These are phyloP conservation scores for Arabis alpina DNA, from an alignment of 345 rosid genomes.

Conservation along the genomic window DNA sequence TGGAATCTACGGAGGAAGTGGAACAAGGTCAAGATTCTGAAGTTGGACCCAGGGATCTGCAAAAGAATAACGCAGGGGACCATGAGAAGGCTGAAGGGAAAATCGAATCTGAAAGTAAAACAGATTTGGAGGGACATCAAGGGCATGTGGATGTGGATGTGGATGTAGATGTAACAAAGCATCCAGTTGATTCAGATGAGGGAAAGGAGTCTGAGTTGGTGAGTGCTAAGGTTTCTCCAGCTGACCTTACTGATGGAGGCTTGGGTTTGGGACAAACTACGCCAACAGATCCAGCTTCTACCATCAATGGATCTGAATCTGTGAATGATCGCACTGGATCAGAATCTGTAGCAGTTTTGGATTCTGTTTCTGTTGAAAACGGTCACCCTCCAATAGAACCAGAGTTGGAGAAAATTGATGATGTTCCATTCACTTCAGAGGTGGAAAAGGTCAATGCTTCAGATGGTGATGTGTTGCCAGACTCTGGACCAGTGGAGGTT, in stretches of 20 bases:
- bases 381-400: slow-evolving; percentile 25
- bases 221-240: slow-evolving; percentile 30
- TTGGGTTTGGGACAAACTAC: slow-evolving; percentile 28
- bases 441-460: slow-evolving; percentile 31
- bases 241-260: slow-evolving; percentile 22
- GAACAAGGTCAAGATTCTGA: slow-evolving; percentile 35
- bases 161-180: slow-evolving; percentile 31
- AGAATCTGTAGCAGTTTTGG: slow-evolving; percentile 32
- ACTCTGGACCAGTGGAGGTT: slow-evolving; percentile 22
- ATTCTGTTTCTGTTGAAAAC: slow-evolving; percentile 34
- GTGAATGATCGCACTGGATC: slow-evolving; percentile 25
- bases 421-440: not conserved
- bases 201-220: slow-evolving; percentile 26
- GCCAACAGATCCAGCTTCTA: slow-evolving; percentile 27
- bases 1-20: slow-evolving; percentile 38
- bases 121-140: slow-evolving; percentile 35
- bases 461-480: slow-evolving; percentile 34
- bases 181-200: slow-evolving; percentile 32
- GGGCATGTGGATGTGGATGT: slow-evolving; percentile 21
- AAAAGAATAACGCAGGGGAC: not conserved
- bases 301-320: slow-evolving; percentile 34
- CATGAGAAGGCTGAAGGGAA: slow-evolving; percentile 15
- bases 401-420: slow-evolving; percentile 30
- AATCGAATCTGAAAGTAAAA: slow-evolving; percentile 29
- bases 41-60: slow-evolving; percentile 36